These are phyloP conservation scores for Ophiognomonia clavigignenti-juglandacearum DNA, from an alignment of 2,329 filamentous ascomycete species.

Conservation along the genomic window DNA sequence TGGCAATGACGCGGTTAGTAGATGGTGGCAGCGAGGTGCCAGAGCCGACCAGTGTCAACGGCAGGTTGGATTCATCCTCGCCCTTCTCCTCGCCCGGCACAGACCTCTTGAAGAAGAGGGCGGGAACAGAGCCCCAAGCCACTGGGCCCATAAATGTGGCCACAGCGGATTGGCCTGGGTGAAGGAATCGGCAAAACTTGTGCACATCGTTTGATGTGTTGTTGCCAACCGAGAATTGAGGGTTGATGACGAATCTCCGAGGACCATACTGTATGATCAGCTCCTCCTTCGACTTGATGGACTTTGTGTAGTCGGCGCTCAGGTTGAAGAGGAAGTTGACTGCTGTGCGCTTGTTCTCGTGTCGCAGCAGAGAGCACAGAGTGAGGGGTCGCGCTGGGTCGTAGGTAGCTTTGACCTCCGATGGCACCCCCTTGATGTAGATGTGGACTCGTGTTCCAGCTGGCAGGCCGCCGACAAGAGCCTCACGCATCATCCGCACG, in stretches of 20 bases:
- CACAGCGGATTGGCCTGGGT: slow-evolving; percentile 84
- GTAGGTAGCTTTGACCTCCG: slow-evolving; percentile 39
- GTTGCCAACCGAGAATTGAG: slow-evolving; percentile 83
- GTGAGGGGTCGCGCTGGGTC: slow-evolving; percentile 58
- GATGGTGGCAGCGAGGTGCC: slow-evolving; percentile 80
- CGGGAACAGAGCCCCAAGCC: slow-evolving; percentile 88
- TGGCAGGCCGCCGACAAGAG: slow-evolving; percentile 79
- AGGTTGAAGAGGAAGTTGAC: slow-evolving; percentile 88
- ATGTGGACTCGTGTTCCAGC: slow-evolving; percentile 81
- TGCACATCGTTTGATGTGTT: slow-evolving; percentile 94
- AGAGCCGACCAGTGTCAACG: slow-evolving; percentile 73
- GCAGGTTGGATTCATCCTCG: slow-evolving; percentile 38
- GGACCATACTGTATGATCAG: slow-evolving; percentile 88
- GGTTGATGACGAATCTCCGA: slow-evolving; percentile 80
- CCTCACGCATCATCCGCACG: slow-evolving; percentile 72
- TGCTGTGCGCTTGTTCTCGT: slow-evolving; percentile 90
- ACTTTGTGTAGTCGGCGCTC: slow-evolving; percentile 67
- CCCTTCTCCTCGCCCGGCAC: slow-evolving; percentile 36
- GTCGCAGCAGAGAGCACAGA: slow-evolving; percentile 81
- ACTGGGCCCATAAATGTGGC: slow-evolving; percentile 87
- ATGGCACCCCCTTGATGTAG: slow-evolving; percentile 55
- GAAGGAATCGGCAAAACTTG: slow-evolving; percentile 89
- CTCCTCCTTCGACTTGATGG: slow-evolving; percentile 88
- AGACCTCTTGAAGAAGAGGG: slow-evolving; percentile 75
- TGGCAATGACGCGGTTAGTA: slow-evolving; percentile 78